Base-by-base conservation (phyloP, 1,139 yeast genomes). In the Wickerhamomyces sp. region DNA sequence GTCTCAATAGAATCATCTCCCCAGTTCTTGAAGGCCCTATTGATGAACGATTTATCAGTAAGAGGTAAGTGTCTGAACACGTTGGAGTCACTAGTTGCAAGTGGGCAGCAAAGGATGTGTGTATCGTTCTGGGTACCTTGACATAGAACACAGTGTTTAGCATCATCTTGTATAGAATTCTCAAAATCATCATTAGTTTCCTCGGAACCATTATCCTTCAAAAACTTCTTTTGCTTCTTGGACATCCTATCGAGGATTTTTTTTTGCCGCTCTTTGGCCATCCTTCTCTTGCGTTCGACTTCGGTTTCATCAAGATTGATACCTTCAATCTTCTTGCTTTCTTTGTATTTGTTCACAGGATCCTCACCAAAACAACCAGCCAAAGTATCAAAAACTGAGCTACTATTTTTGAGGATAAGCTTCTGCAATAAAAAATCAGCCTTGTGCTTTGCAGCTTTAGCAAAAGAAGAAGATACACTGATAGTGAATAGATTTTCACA, bases 211-310 rank as follows among this genome's bases (percentile, higher is more conserved):
- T 72, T 69, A 47, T 77, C 77, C 50, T 77, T 74, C 56, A 84
- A 75, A 62, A 91, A 91, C 60, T 72, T 76, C 11, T 77, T 70
- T 59, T 90, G 97, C 57, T 89, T 95, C 51, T 76, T 81, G 50
- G 81, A 78, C 69, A 94, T 84, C 53, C 83, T 90, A 2, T 84
- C 89, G 73, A 93, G 62, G 34, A 90, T 73, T 56, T 79, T 84
- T 34, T 76, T 75, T 59, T 83, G 89, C 47, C 87, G 77, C 44
- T 76, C 80, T 54, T 79, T 73, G 0, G 90, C 90, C 11, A 81
- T 52, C 48, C 83, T 65, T 37, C 70, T 72, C 56, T 78, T 81
- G 35, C 78, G 71, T 30, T 72, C 79, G 45, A 68, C 66, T 13
- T 82, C 84, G 47, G 69, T 73, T 42, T 78, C 81, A 15, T 68